Percentiles rank a stretch among this genome's conserved stretches.
Conservation (phyloP, 257 asterid genomes). For the Fraxinus pennsylvanica region DNA sequence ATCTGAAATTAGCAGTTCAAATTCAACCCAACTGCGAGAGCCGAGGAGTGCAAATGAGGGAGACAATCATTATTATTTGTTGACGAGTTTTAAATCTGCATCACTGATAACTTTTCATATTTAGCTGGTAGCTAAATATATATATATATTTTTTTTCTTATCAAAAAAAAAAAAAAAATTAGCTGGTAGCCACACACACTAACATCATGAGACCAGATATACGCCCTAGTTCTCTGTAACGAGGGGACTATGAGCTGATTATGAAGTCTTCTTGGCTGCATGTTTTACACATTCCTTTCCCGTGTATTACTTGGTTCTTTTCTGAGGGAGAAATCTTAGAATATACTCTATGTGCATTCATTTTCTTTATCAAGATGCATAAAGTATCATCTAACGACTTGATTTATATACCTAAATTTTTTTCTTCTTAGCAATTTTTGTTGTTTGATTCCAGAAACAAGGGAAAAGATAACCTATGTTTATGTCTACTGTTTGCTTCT, state of each 20-base stretch:
- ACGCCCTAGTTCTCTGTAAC: background rate
- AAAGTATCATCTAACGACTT: background rate
- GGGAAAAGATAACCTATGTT: background rate
- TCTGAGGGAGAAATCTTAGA: background rate
- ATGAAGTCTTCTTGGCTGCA: no score
- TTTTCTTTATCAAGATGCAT: background rate
- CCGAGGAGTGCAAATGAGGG: no score
- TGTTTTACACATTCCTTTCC: no score
- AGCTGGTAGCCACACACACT: slow-evolving; percentile 2
- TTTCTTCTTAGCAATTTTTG: background rate
- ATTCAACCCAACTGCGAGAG: no score
- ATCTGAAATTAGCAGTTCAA: no score
- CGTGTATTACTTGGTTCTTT: no score
- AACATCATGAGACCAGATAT: background rate
- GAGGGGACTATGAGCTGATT: background rate
- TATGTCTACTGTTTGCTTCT: no score
- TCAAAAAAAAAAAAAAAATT: background rate
- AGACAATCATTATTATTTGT: background rate
- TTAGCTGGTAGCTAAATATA: slow-evolving; percentile 12
- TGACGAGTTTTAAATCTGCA: slow-evolving; percentile 6
- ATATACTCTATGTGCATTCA: background rate
- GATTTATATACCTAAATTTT: background rate
- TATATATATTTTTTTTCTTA: no score
- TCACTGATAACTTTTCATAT: background rate
- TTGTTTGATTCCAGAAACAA: background rate